Conservation (phyloP, 2,329 filamentous ascomycete genomes). For the Monosporascus sp. region DNA sequence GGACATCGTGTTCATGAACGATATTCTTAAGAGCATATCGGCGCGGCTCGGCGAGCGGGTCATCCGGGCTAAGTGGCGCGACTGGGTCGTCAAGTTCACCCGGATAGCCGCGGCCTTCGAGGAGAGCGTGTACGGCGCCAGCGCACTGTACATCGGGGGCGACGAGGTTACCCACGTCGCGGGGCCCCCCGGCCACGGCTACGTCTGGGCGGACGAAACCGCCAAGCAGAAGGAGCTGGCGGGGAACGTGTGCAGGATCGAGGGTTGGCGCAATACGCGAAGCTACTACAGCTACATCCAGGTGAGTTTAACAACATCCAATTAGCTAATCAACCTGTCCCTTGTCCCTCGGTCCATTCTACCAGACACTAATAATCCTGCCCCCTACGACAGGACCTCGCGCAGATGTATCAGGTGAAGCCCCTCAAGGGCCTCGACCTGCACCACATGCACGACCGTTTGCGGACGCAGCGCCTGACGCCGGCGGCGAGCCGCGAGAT, state of each 20-base stretch:
- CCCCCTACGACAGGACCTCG: constrained; percentile 49
- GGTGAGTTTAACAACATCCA: constrained; percentile 38
- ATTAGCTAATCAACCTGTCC: no score
- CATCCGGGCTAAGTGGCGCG: constrained; percentile 86
- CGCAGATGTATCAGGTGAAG: constrained; percentile 56
- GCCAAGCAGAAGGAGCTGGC: constrained; percentile 80
- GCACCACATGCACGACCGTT: constrained; percentile 85
- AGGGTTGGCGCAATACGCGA: constrained; percentile 92
- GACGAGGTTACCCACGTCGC: constrained; percentile 60
- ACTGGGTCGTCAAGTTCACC: constrained; percentile 92
- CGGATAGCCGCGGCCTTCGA: constrained; percentile 91
- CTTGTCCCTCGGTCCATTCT: neutral
- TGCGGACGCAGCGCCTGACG: constrained; percentile 75
- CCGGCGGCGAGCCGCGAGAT: constrained; percentile 75
- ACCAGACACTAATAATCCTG: constrained; percentile 31
- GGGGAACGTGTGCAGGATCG: constrained; percentile 86
- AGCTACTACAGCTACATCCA: constrained; percentile 96
- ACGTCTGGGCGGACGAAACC: constrained; percentile 85
- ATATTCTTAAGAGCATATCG: constrained; percentile 76
- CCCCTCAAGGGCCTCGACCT: constrained; percentile 80
- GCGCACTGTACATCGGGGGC: constrained; percentile 77
- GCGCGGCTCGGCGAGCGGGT: constrained; percentile 85
- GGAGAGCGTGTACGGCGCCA: constrained; percentile 90
- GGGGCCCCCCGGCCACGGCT: constrained; percentile 68
- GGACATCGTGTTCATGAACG: constrained; percentile 83